These are phyloP conservation scores for Debaryomyces subglobosus DNA, from an alignment of 1,139 yeast genomes.

Conservation along the genomic window DNA sequence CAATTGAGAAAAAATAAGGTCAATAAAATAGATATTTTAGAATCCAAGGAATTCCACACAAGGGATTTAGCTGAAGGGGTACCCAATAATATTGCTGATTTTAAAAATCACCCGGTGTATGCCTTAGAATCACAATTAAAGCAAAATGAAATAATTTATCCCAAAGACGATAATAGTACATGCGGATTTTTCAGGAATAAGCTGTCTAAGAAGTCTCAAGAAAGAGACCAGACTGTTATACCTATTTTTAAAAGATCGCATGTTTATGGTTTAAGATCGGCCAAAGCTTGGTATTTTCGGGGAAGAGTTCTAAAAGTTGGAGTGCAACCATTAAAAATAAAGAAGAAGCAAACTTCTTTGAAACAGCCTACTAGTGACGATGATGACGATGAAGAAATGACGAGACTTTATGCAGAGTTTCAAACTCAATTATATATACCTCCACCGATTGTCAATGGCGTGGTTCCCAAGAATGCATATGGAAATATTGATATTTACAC, in stretches of 20 bases:
- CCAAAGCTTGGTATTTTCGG: constrained; percentile 82
- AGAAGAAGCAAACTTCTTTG: constrained; percentile 14
- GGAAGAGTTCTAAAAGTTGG: constrained; percentile 81
- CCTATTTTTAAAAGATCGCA: constrained; percentile 70
- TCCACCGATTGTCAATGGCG: constrained; percentile 64
- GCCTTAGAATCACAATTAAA: constrained; percentile 76
- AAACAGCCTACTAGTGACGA: constrained; percentile 42
- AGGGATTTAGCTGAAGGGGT: constrained; percentile 79
- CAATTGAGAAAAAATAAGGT: constrained; percentile 25
- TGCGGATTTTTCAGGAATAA: constrained; percentile 70
- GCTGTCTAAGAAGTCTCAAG: constrained; percentile 19
- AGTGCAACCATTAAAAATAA: constrained; percentile 60
- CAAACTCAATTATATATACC: constrained; percentile 78
- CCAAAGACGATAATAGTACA: constrained; percentile 55
- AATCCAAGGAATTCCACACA: constrained; percentile 67
- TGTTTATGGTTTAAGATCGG: constrained; percentile 66
- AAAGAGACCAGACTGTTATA: constrained; percentile 38
- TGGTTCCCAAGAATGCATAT: constrained; percentile 71
- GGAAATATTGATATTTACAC: constrained; percentile 84
- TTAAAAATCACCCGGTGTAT: constrained; percentile 86
- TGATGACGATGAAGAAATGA: constrained; percentile 52
- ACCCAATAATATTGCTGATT: constrained; percentile 82
- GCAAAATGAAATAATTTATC: constrained; percentile 70
- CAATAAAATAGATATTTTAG: constrained; percentile 64
- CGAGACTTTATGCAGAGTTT: constrained; percentile 68